A percentile compares a stretch with the other conserved stretches of the same genome.
These are phyloP conservation scores for Onygena corvina DNA, from an alignment of 2,329 filamentous ascomycete species.

Conservation along the genomic window DNA sequence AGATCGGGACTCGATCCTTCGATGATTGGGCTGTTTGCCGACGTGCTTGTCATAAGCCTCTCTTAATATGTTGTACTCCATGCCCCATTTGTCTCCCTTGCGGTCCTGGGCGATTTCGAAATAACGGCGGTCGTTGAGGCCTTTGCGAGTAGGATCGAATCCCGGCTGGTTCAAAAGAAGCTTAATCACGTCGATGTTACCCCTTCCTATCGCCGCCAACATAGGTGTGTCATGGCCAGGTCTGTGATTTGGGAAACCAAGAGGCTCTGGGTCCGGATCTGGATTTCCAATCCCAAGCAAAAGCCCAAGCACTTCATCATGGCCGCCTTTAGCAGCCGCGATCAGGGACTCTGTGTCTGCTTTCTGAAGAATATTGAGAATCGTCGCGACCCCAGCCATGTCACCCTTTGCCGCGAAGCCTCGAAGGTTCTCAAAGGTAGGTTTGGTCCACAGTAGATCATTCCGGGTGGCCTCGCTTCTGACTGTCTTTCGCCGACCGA, in stretches of 20 bases:
- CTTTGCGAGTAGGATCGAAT: conserved; percentile 69
- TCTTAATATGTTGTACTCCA: conserved; percentile 72
- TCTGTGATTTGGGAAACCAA: conserved; percentile 41
- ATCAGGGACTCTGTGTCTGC: conserved; percentile 78
- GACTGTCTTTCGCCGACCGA: conserved; percentile 34
- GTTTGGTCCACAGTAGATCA: conserved; percentile 40
- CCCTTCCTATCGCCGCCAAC: conserved; percentile 81
- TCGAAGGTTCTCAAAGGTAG: conserved; percentile 39
- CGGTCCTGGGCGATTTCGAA: conserved; percentile 74
- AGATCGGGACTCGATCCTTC: conserved; percentile 27
- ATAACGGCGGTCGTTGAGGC: conserved; percentile 67
- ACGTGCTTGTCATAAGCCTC: conserved; percentile 39
- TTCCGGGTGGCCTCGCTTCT: conserved; percentile 40
- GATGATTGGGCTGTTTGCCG: conserved; percentile 20
- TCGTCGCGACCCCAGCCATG: conserved; percentile 38
- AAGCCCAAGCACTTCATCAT: conserved; percentile 74
- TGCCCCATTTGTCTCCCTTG: conserved; percentile 77
- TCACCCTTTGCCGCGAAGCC: conserved; percentile 41
- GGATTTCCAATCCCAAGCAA: conserved; percentile 56
- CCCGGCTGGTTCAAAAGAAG: conserved; percentile 62
- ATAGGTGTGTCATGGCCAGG: conserved; percentile 79
- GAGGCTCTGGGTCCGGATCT: conserved; percentile 56
- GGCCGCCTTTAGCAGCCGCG: conserved; percentile 80
- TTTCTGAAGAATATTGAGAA: conserved; percentile 40
- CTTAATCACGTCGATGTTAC: conserved; percentile 71